phyloP scores from a whole-genome alignment of 106 monocot genomes.

The Phalaenopsis equestris region DNA sequence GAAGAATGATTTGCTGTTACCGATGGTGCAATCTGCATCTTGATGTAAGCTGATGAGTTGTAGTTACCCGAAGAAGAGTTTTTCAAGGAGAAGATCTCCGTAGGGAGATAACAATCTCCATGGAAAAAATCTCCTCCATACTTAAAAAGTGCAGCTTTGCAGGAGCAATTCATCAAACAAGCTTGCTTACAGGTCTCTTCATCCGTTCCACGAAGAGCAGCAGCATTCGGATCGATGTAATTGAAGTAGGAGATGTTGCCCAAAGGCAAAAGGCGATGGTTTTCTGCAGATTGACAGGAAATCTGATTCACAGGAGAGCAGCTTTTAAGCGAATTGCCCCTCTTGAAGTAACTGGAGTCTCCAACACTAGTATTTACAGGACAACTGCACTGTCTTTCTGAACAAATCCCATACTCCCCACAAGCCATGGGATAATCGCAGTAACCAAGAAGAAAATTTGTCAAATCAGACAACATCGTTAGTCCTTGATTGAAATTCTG shows the following conservation, averaged over 20 bases:
- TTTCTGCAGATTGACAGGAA: constrained; percentile 9
- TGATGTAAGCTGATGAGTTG: constrained; percentile 21
- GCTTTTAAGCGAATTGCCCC: background rate
- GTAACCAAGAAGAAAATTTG: background rate
- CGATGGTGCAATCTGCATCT: constrained; percentile 12
- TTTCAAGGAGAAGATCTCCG: constrained; percentile 25
- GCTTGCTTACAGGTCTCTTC: constrained; percentile 34
- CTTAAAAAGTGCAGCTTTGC: constrained; percentile 26
- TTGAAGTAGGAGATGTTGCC: constrained; percentile 15
- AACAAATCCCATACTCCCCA: constrained; percentile 45
- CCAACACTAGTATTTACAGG: constrained; percentile 4
- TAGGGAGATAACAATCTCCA: constrained; percentile 10
- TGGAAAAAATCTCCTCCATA: background rate
- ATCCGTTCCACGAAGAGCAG: background rate
- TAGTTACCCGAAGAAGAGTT: background rate
- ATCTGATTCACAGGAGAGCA: constrained; percentile 10
- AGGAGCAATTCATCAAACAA: constrained; percentile 39
- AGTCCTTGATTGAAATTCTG: background rate
- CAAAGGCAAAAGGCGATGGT: background rate
- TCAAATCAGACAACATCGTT: background rate
- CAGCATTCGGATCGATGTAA: background rate
- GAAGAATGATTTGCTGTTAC: background rate
- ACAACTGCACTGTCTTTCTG: constrained; percentile 35
- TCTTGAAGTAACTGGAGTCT: constrained; percentile 11
- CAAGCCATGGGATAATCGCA: constrained; percentile 21